These are phyloP conservation scores for Suhomyces bokatorum DNA, from an alignment of 1,139 yeast species.

Conservation along the genomic window DNA sequence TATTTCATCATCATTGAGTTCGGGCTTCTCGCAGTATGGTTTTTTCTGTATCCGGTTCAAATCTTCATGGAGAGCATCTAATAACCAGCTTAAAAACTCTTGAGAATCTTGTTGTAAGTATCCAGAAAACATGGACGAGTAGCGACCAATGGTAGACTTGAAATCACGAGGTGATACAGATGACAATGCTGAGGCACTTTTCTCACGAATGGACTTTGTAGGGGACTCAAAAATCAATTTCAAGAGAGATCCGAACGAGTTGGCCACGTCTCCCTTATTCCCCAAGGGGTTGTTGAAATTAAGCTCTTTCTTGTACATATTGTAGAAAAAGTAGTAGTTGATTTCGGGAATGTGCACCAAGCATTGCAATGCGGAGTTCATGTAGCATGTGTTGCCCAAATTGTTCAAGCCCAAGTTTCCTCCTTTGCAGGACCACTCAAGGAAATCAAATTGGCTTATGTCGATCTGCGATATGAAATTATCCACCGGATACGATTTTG, in stretches of 20 bases:
- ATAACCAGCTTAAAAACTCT: constrained; percentile 83
- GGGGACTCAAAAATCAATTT: constrained; percentile 52
- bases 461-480: constrained; percentile 23
- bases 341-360: constrained; percentile 84
- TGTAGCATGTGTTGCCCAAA: constrained; percentile 92
- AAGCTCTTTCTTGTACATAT: constrained; percentile 64
- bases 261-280: constrained; percentile 76
- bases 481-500: constrained; percentile 32
- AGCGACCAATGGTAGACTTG: constrained; percentile 76
- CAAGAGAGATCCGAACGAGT: constrained; percentile 66
- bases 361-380: constrained; percentile 96
- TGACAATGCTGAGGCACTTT: constrained; percentile 4
- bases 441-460: constrained; percentile 20
- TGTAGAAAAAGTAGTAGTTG: constrained; percentile 67
- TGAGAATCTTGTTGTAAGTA: constrained; percentile 95
- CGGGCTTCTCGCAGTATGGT: constrained; percentile 90
- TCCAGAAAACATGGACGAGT: constrained; percentile 80
- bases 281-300: constrained; percentile 84
- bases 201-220: constrained; percentile 6
- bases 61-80: constrained; percentile 94
- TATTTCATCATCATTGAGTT: constrained; percentile 61
- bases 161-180: constrained; percentile 68
- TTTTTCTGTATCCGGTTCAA: constrained; percentile 77
- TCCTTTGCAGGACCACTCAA: constrained; percentile 21
- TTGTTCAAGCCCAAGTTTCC: constrained; percentile 67